Evolutionary conservation across 192 early-diverging fungal genomes (phyloP), one percentile per base, ranked within the genome.

Genomic region (Coemansia sp.): DNA sequence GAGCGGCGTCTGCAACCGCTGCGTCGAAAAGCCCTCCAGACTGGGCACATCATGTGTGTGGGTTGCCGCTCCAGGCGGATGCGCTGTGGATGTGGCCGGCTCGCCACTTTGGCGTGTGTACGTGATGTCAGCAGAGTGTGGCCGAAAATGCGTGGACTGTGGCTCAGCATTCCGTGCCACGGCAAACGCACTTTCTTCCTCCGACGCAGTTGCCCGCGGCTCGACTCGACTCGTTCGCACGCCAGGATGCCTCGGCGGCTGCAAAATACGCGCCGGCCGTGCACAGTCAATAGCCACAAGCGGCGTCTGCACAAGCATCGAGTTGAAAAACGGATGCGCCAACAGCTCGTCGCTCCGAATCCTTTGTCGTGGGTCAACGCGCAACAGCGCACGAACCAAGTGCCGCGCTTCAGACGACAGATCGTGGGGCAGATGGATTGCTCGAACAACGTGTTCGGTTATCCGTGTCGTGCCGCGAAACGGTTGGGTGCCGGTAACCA

Each of bases 401-500:
- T 86, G 77, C 26, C 70, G 61, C 2, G 88, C 83, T 7, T 86
- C 83, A 6, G 60, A 7, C 3, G 88, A 89, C 8, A 88, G 23
- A 16, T 63, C 56, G 12, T 71, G 61, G 0, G 91, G 91, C 27
- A 92, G 78, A 16, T 49, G 54, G 43, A 80, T 67, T 10, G 57
- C 61, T 25, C 67, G 59, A 71, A 91, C 63, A 68, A 83, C 3
- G 53, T 86, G 29, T 74, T 73, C 47, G 66, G 71, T 80, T n/a
- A 74, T 74, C 2, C 47, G 31, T 2, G 26, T 17, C 10, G 48
- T 3, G 80, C 78, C 77, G 53, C 87, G 82, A 72, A 92, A 92
- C 0, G 91, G 91, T 52, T 88, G 88, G 25, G 66, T 64, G 10
- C 91, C 91, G 0, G 88, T 91, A 38, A 92, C 67, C 38, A 92